phyloP scores from a whole-genome alignment of 768 basidiomycete species.

The Pisolithus orientalis region DNA sequence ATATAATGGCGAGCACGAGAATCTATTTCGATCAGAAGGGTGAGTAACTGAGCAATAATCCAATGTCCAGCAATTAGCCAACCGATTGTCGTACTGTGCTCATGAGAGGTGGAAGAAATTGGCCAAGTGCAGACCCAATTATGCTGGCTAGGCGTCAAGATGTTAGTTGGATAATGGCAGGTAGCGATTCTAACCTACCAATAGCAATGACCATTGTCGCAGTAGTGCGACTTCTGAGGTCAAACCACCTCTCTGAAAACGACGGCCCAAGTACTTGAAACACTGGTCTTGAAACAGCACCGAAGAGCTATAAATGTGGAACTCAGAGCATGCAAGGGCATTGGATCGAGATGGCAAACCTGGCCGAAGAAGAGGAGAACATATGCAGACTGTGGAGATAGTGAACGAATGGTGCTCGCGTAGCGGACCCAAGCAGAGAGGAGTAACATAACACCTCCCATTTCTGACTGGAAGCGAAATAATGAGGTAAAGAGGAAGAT shows the following conservation, averaged over 20 bases:
- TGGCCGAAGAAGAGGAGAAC: conserved; percentile 60
- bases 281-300: conserved; percentile 56
- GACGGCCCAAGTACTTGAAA: conserved; percentile 68
- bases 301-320: conserved; percentile 38
- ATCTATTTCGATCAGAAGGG: conserved; percentile 35
- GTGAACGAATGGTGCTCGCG: conserved; percentile 49
- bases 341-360: conserved; percentile 27
- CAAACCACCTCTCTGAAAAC: conserved; percentile 77
- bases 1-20: conserved; percentile 64
- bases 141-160: conserved; percentile 50
- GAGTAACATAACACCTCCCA: conserved; percentile 45
- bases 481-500: neutral
- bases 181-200: conserved; percentile 21
- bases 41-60: neutral
- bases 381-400: conserved; percentile 47
- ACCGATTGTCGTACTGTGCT: conserved; percentile 55
- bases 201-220: conserved; percentile 54
- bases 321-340: neutral
- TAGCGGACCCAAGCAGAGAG: conserved; percentile 68
- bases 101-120: conserved; percentile 62
- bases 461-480: conserved; percentile 40
- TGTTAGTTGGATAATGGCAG: neutral
- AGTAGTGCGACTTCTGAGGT: conserved; percentile 61
- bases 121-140: conserved; percentile 65
- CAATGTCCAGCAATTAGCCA: neutral